These are phyloP conservation scores for Mortierella polycephala DNA, from an alignment of 371 early-diverging fungal species.

Conservation along the genomic window DNA sequence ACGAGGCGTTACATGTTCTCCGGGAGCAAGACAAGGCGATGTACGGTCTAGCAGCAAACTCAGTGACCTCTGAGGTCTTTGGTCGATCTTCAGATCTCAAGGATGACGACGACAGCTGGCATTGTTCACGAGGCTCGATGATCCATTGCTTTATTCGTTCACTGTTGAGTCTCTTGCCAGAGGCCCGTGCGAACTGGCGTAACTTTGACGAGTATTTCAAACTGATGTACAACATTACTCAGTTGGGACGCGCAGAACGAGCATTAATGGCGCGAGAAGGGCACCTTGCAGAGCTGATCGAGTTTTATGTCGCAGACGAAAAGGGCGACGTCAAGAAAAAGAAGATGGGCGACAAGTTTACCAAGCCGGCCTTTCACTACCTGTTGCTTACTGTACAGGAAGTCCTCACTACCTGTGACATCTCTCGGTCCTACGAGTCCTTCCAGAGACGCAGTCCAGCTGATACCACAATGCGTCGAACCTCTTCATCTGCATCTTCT, in stretches of 20 bases:
- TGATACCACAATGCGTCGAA: conserved; percentile 6
- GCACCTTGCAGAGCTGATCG: conserved; percentile 47
- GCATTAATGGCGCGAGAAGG: conserved; percentile 46
- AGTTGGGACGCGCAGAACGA: conserved; percentile 67
- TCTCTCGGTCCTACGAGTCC: conserved; percentile 29
- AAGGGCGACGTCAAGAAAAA: conserved; percentile 40
- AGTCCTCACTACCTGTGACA: conserved; percentile 39
- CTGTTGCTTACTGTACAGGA: conserved; percentile 49
- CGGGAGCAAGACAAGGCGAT: conserved; percentile 16
- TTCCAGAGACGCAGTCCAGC: conserved; percentile 7
- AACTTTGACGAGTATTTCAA: conserved; percentile 61
- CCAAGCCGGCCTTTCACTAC: conserved; percentile 54
- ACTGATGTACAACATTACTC: conserved; percentile 61
- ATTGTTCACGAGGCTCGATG: conserved; percentile 26
- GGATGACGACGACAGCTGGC: conserved; percentile 14
- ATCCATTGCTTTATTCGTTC: conserved; percentile 31
- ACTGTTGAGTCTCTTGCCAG: conserved; percentile 38
- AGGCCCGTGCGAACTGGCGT: conserved; percentile 56
- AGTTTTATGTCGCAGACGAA: conserved; percentile 56
- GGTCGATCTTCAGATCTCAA: conserved; percentile 4
- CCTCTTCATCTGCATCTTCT: conserved; percentile 11
- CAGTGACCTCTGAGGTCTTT: neutral
- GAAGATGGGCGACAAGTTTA: conserved; percentile 60
- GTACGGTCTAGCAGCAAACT: conserved; percentile 22
- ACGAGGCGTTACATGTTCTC: conserved; percentile 24